A percentile compares a stretch with the other conserved stretches of the same genome.
These are phyloP conservation scores for Monilinia aucupariae DNA, from an alignment of 2,329 filamentous ascomycete species.

Conservation along the genomic window DNA sequence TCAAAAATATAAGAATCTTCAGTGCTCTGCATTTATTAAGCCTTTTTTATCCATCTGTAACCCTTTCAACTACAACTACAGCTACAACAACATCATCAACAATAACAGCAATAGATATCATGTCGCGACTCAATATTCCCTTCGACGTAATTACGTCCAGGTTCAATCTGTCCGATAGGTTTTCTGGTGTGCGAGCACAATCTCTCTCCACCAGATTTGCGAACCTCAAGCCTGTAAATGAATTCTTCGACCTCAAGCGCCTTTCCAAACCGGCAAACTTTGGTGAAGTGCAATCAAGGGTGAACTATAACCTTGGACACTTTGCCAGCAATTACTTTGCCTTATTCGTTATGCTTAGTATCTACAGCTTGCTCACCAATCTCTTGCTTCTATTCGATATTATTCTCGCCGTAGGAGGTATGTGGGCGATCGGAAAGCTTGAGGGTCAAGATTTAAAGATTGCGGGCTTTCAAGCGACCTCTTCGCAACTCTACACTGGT, in stretches of 20 bases:
- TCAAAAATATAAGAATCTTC: slow-evolving; percentile 1
- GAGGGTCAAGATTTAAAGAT: slow-evolving; percentile 83
- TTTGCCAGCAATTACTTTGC: slow-evolving; percentile 98
- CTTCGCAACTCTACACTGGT: slow-evolving; percentile 89
- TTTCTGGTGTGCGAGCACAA: slow-evolving; percentile 75
- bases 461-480: slow-evolving; percentile 74
- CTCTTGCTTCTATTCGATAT: slow-evolving; percentile 85
- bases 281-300: slow-evolving; percentile 77
- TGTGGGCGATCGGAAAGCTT: slow-evolving; percentile 88
- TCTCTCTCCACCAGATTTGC: slow-evolving; percentile 78
- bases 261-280: slow-evolving; percentile 93
- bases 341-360: slow-evolving; percentile 88
- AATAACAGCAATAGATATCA: slow-evolving; percentile 39
- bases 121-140: slow-evolving; percentile 89
- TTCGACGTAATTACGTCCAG: slow-evolving; percentile 87
- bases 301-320: slow-evolving; percentile 96
- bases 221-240: slow-evolving; percentile 83
- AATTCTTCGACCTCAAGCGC: slow-evolving; percentile 95
- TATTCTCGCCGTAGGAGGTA: slow-evolving; percentile 74
- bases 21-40: neutral
- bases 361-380: slow-evolving; percentile 93
- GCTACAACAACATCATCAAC: no score
- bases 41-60: neutral
- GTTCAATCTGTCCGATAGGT: slow-evolving; percentile 78
- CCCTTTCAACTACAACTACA: no score